A percentile compares a stretch with the other conserved stretches of the same genome.
Evolutionary conservation across 768 basidiomycete species (phyloP).

Genomic region (Paxillus rubicundulus): DNA sequence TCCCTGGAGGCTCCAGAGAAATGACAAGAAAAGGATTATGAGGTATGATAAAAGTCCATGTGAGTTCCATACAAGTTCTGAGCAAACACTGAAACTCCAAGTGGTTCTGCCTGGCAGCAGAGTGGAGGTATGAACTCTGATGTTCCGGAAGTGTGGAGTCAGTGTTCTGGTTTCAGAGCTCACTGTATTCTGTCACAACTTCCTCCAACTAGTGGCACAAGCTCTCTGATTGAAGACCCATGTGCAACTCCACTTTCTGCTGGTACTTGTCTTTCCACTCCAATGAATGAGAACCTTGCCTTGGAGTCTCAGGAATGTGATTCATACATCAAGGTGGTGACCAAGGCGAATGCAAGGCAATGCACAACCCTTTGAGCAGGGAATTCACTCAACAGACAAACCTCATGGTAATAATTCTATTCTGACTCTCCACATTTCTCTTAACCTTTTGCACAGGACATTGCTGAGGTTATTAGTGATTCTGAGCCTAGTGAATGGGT

Average conservation of each 20-base stretch:
- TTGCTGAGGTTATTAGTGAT: not conserved
- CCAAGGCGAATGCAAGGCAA: not conserved
- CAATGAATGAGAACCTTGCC: not conserved
- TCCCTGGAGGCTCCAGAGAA: too few relatives aligned
- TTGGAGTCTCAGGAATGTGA: not conserved
- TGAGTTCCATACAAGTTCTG: too few relatives aligned
- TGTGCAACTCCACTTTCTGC: not conserved
- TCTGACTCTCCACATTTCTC: not conserved
- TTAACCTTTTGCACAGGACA: not conserved
- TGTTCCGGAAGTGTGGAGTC: too few relatives aligned
- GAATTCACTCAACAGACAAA: not conserved
- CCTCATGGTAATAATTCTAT: not conserved
- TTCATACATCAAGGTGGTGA: not conserved
- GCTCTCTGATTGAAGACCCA: not conserved
- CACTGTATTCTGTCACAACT: too few relatives aligned
- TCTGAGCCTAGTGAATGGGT: not conserved
- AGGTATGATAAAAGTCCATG: too few relatives aligned
- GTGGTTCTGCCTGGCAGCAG: too few relatives aligned
- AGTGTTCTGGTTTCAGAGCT: too few relatives aligned
- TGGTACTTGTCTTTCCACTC: not conserved
- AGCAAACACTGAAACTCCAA: too few relatives aligned
- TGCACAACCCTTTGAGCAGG: too few relatives aligned
- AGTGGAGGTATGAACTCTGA: too few relatives aligned
- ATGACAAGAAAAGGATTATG: too few relatives aligned
- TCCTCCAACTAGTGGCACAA: not conserved